phyloP scores from a whole-genome alignment of 805 yeast species.

The Candida odintsovae region DNA sequence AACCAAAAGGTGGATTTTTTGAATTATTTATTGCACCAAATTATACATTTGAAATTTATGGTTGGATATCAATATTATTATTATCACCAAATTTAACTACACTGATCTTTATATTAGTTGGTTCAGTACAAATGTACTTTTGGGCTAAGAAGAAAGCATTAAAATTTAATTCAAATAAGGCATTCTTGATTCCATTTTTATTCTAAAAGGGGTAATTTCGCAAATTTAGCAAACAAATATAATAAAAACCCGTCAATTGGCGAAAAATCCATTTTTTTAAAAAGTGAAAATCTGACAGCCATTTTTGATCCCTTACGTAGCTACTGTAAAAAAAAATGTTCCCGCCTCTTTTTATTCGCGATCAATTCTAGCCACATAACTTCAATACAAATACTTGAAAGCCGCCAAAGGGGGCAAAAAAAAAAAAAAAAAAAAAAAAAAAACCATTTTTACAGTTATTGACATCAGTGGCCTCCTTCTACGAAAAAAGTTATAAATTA shows the following conservation, averaged over 20 bases:
- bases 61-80: slow-evolving; percentile 69
- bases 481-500: too few relatives aligned
- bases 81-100: slow-evolving; percentile 76
- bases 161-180: slow-evolving; percentile 68
- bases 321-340: too few relatives aligned
- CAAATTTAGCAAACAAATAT: not conserved
- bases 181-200: slow-evolving; percentile 73
- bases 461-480: too few relatives aligned
- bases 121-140: slow-evolving; percentile 75
- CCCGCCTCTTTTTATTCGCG: too few relatives aligned
- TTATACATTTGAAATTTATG: slow-evolving; percentile 78
- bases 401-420: too few relatives aligned
- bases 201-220: slow-evolving; percentile 19
- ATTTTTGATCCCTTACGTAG: not conserved
- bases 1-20: slow-evolving; percentile 78
- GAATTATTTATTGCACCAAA: slow-evolving; percentile 84
- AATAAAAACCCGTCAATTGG: not conserved
- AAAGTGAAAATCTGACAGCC: too few relatives aligned
- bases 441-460: too few relatives aligned
- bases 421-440: too few relatives aligned
- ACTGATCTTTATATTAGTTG: slow-evolving; percentile 61
- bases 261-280: too few relatives aligned
- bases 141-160: slow-evolving; percentile 91
- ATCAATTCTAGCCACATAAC: too few relatives aligned
- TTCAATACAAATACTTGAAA: too few relatives aligned